These are phyloP conservation scores for Verticillium longisporum DNA, from an alignment of 2,329 filamentous ascomycete genomes.

Conservation along the genomic window DNA sequence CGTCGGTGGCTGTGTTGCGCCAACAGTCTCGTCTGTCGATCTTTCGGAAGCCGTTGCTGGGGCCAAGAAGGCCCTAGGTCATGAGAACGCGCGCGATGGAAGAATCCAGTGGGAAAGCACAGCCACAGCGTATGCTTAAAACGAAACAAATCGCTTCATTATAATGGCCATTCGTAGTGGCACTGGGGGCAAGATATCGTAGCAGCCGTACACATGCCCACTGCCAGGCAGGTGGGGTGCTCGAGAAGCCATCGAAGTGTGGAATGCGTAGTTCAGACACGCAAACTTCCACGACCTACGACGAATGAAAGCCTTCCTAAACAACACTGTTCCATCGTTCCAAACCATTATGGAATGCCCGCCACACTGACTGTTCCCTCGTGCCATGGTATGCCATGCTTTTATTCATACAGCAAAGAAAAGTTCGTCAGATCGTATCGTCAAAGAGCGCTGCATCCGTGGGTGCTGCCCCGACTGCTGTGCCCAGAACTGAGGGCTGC, in stretches of 20 bases:
- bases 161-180: background rate
- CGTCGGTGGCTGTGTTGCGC: background rate
- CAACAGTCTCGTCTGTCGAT: background rate
- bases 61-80: too few species aligned
- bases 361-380: background rate
- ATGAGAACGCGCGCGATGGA: too few species aligned
- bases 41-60: background rate
- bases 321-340: background rate
- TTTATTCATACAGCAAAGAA: conserved; percentile 16
- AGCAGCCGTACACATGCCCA: too few species aligned
- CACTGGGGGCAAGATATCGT: too few species aligned
- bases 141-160: background rate
- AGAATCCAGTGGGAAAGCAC: too few species aligned
- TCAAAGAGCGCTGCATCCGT: conserved; percentile 25
- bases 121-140: too few species aligned
- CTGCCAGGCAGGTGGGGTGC: too few species aligned
- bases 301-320: too few species aligned
- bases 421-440: conserved; percentile 35
- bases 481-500: conserved; percentile 7
- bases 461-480: conserved; percentile 2
- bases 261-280: too few species aligned
- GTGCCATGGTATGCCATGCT: background rate
- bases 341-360: background rate
- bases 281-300: too few species aligned
- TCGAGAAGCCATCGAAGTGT: too few species aligned